phyloP scores from a whole-genome alignment of 2,329 filamentous ascomycete genomes.

The Nemania sp. region DNA sequence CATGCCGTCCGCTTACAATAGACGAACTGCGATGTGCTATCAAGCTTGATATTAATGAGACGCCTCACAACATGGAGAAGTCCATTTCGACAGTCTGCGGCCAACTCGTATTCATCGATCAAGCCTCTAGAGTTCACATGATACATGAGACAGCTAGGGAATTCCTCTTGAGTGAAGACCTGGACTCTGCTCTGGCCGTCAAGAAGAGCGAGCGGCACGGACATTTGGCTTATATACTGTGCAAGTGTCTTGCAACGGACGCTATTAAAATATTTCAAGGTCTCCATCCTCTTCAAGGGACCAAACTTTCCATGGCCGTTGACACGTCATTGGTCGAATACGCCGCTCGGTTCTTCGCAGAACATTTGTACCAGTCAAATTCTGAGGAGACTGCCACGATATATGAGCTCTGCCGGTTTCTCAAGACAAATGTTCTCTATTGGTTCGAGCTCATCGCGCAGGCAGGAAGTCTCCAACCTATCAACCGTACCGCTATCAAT shows the following conservation, averaged over 20 bases:
- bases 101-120: conserved; percentile 40
- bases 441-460: conserved; percentile 42
- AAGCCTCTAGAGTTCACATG: conserved; percentile 35
- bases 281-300: conserved; percentile 13
- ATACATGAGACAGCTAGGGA: conserved; percentile 41
- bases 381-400: conserved; percentile 39
- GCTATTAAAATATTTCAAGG: conserved; percentile 22
- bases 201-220: conserved; percentile 29
- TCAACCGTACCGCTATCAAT: conserved; percentile 39
- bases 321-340: conserved; percentile 33
- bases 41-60: conserved; percentile 34
- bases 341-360: conserved; percentile 34
- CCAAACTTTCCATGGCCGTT: conserved; percentile 19
- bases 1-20: conserved; percentile 33
- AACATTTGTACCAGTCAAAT: conserved; percentile 33
- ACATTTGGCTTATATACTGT: conserved; percentile 41
- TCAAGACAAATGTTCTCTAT: conserved; percentile 49
- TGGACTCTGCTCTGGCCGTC: conserved; percentile 28
- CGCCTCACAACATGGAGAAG: conserved; percentile 35
- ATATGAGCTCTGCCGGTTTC: conserved; percentile 65
- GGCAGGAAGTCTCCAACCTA: conserved; percentile 29
- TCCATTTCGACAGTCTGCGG: conserved; percentile 38
- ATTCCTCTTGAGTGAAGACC: conserved; percentile 35
- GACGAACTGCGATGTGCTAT: conserved; percentile 34
- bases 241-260: conserved; percentile 31